Evolutionary conservation across 1,139 yeast genomes (phyloP), one percentile per base, ranked within the genome.

Genomic region (Zygosaccharomyces sapae): DNA sequence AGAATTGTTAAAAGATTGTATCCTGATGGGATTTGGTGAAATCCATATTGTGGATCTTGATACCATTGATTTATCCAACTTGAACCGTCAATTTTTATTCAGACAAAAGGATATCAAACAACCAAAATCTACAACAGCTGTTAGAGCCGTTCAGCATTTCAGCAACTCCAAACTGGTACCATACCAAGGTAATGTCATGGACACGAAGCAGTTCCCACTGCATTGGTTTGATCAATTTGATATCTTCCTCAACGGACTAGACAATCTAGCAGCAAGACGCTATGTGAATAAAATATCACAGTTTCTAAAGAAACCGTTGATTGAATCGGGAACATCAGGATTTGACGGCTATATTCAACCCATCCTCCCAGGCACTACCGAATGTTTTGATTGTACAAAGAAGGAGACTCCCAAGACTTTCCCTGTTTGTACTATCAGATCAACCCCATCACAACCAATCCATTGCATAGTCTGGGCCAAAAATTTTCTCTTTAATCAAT

Each of bases 381-480:
- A 92, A 68, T 94, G 99, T 68, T 94, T 89, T 66, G 97, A 88
- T 54, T 94, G 99, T 67, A 80, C 82, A 30, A 80, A 86, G 5
- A 88, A 90, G 61, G 94, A 81, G 33, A 81, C 95, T 0, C 96
- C 97, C 3, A 89, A 86, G 61, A 77, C 95, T 0, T 92, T 80
- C 65, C 97, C 99, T 0, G 96, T 94, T 2, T 94, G 99, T 65
- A 94, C 98, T 0, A 94, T 94, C 48, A 75, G 99, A 55, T 87
- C 96, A 7, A 92, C 98, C 0, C 99, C 98, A 0, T 87, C 96
- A 0, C 90, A 85, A 63, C 97, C 97, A 0, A 84, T 92, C 7
- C 99, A 94, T 63, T 88, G 97, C 64, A 84, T 94, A 36, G 95
- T 95, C 0, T 94, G 99, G 98, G 96, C 97, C 10, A 94, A 94